Evolutionary conservation across 2,329 filamentous ascomycete genomes (phyloP).

Genomic region (Phaeosphaeria sp.): DNA sequence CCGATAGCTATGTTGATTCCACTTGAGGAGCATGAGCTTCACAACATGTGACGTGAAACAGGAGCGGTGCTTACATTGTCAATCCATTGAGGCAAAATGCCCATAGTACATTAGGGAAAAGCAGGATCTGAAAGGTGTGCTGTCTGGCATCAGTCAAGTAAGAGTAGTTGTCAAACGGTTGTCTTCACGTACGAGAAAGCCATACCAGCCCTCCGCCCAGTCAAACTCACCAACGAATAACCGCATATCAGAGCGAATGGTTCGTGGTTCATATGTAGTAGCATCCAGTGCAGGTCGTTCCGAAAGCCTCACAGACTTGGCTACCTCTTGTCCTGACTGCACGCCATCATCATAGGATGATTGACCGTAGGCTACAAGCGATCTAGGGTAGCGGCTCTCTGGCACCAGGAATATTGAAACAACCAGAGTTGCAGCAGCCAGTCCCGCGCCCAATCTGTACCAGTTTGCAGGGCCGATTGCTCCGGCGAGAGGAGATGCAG

Average conservation of each 20-base stretch:
- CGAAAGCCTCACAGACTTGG: conserved; percentile 17
- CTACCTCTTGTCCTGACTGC: conserved; percentile 21
- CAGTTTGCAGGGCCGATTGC: conserved; percentile 52
- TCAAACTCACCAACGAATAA: conserved; percentile 51
- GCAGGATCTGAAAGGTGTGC: conserved; percentile 37
- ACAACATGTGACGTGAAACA: background rate
- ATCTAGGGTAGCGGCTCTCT: conserved; percentile 53
- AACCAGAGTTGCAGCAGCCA: conserved; percentile 45
- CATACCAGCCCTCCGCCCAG: conserved; percentile 43
- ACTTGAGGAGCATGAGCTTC: conserved; percentile 16
- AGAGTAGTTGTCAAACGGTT: background rate
- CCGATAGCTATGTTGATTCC: conserved; percentile 31
- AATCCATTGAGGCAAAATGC: conserved; percentile 28
- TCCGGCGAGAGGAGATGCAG: conserved; percentile 52
- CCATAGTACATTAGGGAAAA: conserved; percentile 32
- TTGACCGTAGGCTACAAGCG: conserved; percentile 43
- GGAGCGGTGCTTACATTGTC: conserved; percentile 16
- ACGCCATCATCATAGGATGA: conserved; percentile 27
- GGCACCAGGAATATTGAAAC: conserved; percentile 51
- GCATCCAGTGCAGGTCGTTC: conserved; percentile 44
- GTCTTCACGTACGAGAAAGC: conserved; percentile 23
- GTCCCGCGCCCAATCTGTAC: conserved; percentile 52
- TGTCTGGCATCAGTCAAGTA: background rate
- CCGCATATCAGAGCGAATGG: conserved; percentile 48
- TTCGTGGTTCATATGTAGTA: conserved; percentile 47